A percentile compares a stretch with the other conserved stretches of the same genome.
phyloP scores from a whole-genome alignment of 768 basidiomycete species.

The Naematelia aurantialba region DNA sequence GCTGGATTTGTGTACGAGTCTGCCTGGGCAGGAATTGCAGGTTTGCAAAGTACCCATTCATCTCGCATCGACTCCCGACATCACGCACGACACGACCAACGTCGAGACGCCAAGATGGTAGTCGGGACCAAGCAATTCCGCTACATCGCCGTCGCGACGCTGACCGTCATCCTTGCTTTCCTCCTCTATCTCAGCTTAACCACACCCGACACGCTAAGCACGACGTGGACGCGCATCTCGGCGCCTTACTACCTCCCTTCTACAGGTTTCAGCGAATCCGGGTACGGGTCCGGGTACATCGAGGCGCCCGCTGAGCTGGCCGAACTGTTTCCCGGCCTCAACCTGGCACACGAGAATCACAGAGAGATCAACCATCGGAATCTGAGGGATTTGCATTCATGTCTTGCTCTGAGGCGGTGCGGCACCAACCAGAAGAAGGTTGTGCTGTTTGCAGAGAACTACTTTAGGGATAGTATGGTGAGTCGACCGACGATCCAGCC shows the following conservation, averaged over 20 bases:
- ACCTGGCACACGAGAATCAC: neutral
- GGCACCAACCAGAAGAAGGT: slow-evolving; percentile 12
- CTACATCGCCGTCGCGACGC: neutral
- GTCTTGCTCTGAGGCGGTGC: slow-evolving; percentile 5
- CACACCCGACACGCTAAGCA: neutral
- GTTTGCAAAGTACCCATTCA: too few species aligned
- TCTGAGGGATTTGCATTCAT: slow-evolving; percentile 7
- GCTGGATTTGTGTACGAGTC: too few species aligned
- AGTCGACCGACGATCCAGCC: neutral
- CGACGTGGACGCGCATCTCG: neutral
- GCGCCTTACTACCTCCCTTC: too few species aligned
- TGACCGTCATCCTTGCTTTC: neutral
- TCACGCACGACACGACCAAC: too few species aligned
- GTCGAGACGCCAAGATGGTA: too few species aligned
- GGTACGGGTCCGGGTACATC: neutral
- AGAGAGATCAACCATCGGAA: neutral
- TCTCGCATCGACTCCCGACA: too few species aligned
- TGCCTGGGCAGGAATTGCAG: too few species aligned
- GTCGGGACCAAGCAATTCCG: neutral
- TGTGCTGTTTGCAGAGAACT: slow-evolving; percentile 8
- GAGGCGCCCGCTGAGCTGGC: neutral
- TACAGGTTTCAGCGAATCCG: neutral
- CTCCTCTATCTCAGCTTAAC: neutral
- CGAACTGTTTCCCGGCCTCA: neutral
- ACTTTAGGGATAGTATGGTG: slow-evolving; percentile 7